Conservation (phyloP, 129 eudicot genomes). For the Smallanthus sonchifolius region DNA sequence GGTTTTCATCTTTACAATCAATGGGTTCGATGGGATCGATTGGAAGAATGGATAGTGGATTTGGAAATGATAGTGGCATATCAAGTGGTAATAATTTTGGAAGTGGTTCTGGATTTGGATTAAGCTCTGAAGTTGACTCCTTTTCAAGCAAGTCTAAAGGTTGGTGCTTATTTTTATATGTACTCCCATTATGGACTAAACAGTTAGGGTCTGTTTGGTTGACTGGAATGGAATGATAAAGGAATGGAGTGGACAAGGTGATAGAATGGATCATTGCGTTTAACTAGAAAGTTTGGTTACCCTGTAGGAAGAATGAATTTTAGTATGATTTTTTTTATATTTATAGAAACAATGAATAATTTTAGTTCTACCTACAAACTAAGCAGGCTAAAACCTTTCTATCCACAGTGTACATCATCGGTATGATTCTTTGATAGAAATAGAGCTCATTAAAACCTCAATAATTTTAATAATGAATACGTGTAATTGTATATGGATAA, state of each 20-base stretch:
- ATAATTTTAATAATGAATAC: neutral
- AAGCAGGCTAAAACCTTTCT: no score
- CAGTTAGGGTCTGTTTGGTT: neutral
- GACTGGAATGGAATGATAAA: neutral
- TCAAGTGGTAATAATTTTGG: constrained; percentile 67
- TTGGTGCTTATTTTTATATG: constrained; percentile 25
- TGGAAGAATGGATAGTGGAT: constrained; percentile 70
- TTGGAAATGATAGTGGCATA: constrained; percentile 59
- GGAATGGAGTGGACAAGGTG: neutral
- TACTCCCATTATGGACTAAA: neutral
- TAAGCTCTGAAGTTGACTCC: constrained; percentile 63
- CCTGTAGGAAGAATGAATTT: neutral
- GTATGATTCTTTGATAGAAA: neutral
- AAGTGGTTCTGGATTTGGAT: constrained; percentile 79
- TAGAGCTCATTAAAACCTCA: neutral
- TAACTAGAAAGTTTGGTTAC: neutral
- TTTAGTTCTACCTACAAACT: no score
- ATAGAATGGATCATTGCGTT: neutral
- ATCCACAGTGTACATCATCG: no score
- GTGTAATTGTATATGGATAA: neutral
- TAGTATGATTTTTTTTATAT: neutral
- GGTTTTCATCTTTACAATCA: constrained; percentile 62
- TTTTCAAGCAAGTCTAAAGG: constrained; percentile 80
- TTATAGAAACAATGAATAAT: no score
- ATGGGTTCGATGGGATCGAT: constrained; percentile 50